Conservation (phyloP, 345 rosid species). For the Passiflora organensis region DNA sequence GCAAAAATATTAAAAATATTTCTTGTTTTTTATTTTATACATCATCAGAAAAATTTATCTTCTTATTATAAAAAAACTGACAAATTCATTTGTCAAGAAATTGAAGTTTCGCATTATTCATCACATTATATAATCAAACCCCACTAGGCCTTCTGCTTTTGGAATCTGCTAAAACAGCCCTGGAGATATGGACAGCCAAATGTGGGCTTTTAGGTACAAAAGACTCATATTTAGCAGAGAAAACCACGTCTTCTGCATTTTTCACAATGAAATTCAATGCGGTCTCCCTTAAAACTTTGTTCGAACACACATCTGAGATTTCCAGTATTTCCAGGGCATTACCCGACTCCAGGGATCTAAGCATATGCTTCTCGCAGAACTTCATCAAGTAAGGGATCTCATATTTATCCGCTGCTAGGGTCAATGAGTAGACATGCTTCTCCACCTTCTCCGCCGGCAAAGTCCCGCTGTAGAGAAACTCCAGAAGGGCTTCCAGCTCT, state of each 20-base stretch:
- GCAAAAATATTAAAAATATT: too few relatives aligned
- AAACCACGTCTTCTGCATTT: constrained; percentile 61
- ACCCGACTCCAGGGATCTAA: constrained; percentile 35
- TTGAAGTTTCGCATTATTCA: too few relatives aligned
- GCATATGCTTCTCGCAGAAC: constrained; percentile 55
- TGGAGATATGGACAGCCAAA: constrained; percentile 60
- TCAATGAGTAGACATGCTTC: constrained; percentile 48
- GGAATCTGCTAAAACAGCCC: constrained; percentile 50
- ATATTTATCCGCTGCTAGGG: constrained; percentile 70
- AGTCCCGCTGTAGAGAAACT: constrained; percentile 73
- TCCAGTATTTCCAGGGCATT: constrained; percentile 60
- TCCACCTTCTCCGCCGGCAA: constrained; percentile 42
- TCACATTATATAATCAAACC: constrained; percentile 1
- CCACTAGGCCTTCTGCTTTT: constrained; percentile 27
- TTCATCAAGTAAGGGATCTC: constrained; percentile 57
- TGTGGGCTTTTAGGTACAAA: constrained; percentile 54
- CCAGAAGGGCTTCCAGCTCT: constrained; percentile 65
- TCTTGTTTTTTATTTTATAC: too few relatives aligned
- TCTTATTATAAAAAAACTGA: too few relatives aligned
- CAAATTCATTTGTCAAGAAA: too few relatives aligned
- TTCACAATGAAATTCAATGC: constrained; percentile 46
- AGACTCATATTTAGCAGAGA: constrained; percentile 48
- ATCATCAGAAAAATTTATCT: too few relatives aligned
- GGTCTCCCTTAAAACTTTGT: constrained; percentile 42
- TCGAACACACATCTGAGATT: constrained; percentile 54